Evolutionary conservation across 2,329 filamentous ascomycete genomes (phyloP).

Genomic region (Chaetomiaceae sp.): DNA sequence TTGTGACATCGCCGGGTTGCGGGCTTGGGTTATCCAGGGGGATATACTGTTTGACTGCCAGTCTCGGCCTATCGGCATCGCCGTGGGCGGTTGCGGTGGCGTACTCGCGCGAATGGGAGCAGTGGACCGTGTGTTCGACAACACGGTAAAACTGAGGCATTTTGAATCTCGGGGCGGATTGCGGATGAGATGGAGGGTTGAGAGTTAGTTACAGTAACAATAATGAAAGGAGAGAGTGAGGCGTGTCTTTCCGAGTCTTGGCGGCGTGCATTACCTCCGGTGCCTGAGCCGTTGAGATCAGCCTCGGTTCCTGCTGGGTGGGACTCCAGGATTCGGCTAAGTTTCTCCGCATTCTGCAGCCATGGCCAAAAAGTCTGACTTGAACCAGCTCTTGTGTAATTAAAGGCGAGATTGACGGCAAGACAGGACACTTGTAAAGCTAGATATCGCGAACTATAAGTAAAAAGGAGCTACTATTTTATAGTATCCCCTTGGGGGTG

Average conservation of each 20-base stretch:
- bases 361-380: too few relatives aligned
- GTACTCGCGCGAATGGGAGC: slow-evolving; percentile 79
- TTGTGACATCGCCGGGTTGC: slow-evolving; percentile 71
- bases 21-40: slow-evolving; percentile 66
- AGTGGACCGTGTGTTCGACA: slow-evolving; percentile 67
- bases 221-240: too few relatives aligned
- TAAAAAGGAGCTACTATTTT: too few relatives aligned
- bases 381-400: too few relatives aligned
- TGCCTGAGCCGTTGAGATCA: background rate
- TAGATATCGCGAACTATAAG: too few relatives aligned
- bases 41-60: slow-evolving; percentile 85
- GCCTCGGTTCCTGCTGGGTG: background rate
- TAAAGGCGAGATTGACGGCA: too few relatives aligned
- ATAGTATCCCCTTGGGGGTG: too few relatives aligned
- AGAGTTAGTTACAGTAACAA: too few relatives aligned
- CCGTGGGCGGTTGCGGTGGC: slow-evolving; percentile 64
- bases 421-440: too few relatives aligned
- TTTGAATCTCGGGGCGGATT: background rate
- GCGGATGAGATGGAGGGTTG: background rate
- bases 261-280: too few relatives aligned
- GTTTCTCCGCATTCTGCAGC: slow-evolving; percentile 1
- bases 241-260: too few relatives aligned
- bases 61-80: slow-evolving; percentile 68
- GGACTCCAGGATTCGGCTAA: background rate
- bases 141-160: slow-evolving; percentile 54